phyloP scores from a whole-genome alignment of 768 basidiomycete genomes.

The Rhodosporidiobolus odoratus region DNA sequence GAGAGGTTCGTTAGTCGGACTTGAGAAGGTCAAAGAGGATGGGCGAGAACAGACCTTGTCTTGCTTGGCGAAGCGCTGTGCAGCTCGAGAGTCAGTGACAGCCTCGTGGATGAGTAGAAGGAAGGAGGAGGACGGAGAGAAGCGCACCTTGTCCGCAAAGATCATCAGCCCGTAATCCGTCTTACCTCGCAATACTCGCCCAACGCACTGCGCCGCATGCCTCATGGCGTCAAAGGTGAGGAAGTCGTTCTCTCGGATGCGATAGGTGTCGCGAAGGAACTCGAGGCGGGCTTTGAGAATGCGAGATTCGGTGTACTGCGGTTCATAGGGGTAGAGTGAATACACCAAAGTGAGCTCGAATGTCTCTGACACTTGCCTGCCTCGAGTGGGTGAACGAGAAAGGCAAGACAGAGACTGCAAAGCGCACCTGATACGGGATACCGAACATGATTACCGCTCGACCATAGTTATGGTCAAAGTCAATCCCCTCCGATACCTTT shows the following conservation, averaged over 20 bases:
- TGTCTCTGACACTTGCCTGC: slow-evolving; percentile 6
- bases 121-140: not conserved
- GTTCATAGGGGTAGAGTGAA: slow-evolving; percentile 49
- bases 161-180: slow-evolving; percentile 99
- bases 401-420: not conserved
- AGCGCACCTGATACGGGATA: slow-evolving; percentile 44
- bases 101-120: not conserved
- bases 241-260: slow-evolving; percentile 97
- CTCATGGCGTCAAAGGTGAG: slow-evolving; percentile 99
- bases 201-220: slow-evolving; percentile 97
- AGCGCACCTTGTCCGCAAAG: slow-evolving; percentile 86
- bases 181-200: slow-evolving; percentile 93
- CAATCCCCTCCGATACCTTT: slow-evolving; percentile 99
- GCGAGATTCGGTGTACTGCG: slow-evolving; percentile 96
- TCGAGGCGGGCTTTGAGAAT: slow-evolving; percentile 95
- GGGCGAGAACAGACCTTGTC: slow-evolving; percentile 55
- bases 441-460: slow-evolving; percentile 97
- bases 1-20: slow-evolving; percentile 43
- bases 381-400: not conserved
- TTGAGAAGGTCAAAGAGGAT: no score
- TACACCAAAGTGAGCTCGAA: slow-evolving; percentile 56
- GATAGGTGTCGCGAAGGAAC: slow-evolving; percentile 95
- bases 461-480: slow-evolving; percentile 99
- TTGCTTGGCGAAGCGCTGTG: slow-evolving; percentile 78
- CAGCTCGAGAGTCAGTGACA: slow-evolving; percentile 1